Conservation (phyloP, 805 yeast genomes). For the Saturnispora serradocipensis region DNA sequence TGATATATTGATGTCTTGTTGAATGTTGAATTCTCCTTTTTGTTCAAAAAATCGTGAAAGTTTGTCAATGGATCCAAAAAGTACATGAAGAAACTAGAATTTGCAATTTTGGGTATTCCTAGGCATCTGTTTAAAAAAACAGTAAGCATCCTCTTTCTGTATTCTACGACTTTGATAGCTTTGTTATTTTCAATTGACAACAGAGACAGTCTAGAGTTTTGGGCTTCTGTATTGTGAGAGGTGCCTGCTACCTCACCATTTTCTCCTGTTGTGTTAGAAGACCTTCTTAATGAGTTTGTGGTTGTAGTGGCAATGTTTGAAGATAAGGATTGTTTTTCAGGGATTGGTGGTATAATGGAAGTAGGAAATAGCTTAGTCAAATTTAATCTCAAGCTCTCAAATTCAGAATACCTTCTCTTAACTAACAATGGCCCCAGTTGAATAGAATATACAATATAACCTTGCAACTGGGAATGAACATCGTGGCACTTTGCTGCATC, state of each 20-base stretch:
- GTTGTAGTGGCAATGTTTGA: conserved; percentile 27
- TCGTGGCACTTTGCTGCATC: conserved; percentile 87
- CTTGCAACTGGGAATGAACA: conserved; percentile 37
- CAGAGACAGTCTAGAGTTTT: neutral
- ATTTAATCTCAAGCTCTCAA: conserved; percentile 70
- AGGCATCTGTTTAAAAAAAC: conserved; percentile 74
- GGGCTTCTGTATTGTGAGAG: neutral
- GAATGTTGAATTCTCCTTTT: conserved; percentile 46
- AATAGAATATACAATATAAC: conserved; percentile 76
- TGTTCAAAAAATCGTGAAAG: conserved; percentile 66
- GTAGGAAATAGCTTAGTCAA: conserved; percentile 71
- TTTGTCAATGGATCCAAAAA: conserved; percentile 79
- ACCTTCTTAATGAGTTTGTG: conserved; percentile 20
- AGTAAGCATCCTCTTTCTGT: conserved; percentile 65
- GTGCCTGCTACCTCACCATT: neutral
- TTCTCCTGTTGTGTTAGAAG: conserved; percentile 2
- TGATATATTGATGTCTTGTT: conserved; percentile 41
- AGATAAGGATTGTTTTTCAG: conserved; percentile 63
- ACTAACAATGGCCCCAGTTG: conserved; percentile 51
- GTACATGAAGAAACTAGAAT: conserved; percentile 55
- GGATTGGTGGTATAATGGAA: conserved; percentile 84
- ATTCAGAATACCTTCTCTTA: conserved; percentile 85
- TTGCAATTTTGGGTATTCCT: conserved; percentile 43
- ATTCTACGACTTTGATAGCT: conserved; percentile 32
- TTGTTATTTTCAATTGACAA: neutral